Conservation (phyloP, 345 rosid genomes). For the Brassica cretica region DNA sequence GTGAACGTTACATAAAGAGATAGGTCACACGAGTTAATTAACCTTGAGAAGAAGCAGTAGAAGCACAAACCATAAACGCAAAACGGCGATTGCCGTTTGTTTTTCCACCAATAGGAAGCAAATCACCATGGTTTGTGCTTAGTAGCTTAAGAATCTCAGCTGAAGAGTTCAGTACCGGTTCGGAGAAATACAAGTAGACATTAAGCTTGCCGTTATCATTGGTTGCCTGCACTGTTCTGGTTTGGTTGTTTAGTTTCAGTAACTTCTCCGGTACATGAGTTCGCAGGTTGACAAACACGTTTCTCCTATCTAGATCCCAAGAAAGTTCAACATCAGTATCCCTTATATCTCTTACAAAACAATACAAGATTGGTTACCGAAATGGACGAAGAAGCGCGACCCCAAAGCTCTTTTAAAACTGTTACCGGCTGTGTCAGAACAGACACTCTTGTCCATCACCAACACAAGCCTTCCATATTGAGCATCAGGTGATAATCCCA, state of each 20-base stretch:
- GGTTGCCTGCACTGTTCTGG: constrained; percentile 83
- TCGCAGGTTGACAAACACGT: constrained; percentile 60
- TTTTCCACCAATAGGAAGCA: constrained; percentile 60
- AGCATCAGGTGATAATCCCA: constrained; percentile 55
- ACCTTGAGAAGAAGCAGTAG: constrained; percentile 2
- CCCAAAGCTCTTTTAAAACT: constrained; percentile 58
- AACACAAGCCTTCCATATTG: constrained; percentile 65
- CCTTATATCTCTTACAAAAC: not conserved
- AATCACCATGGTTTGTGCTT: constrained; percentile 53
- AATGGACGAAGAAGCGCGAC: constrained; percentile 72
- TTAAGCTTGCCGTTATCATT: constrained; percentile 57
- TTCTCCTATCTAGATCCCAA: constrained; percentile 64
- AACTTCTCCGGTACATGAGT: constrained; percentile 69
- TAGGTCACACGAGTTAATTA: not conserved
- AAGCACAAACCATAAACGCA: constrained; percentile 65
- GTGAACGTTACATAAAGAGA: not conserved
- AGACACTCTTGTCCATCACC: constrained; percentile 70
- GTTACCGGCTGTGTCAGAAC: constrained; percentile 80
- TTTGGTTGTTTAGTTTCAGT: constrained; percentile 59
- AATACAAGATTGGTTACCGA: constrained; percentile 37
- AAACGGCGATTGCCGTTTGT: constrained; percentile 67
- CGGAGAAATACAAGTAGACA: constrained; percentile 76
- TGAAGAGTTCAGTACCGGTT: constrained; percentile 74
- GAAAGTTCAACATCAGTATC: constrained; percentile 13
- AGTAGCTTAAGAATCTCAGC: constrained; percentile 56